These are phyloP conservation scores for Thamnidium elegans DNA, from an alignment of 192 early-diverging fungal genomes.

Conservation along the genomic window DNA sequence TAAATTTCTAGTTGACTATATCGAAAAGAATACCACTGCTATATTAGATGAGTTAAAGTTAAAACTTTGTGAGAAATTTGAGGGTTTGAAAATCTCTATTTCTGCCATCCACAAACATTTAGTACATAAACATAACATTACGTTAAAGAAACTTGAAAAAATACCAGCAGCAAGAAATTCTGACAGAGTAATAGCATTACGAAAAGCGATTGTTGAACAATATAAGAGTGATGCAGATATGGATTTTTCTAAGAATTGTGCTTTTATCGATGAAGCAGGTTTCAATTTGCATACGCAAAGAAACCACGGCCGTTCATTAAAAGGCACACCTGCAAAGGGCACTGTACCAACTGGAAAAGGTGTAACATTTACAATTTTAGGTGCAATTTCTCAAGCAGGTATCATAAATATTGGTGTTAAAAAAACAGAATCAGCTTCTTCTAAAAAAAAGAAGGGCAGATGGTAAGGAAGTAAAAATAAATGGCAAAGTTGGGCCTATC, in stretches of 20 bases:
- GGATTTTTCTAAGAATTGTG: constrained; percentile 21
- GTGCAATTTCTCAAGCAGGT: constrained; percentile 25
- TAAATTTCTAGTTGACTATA: background rate
- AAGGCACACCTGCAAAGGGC: constrained; percentile 23
- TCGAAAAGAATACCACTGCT: background rate
- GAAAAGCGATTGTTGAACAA: constrained; percentile 17
- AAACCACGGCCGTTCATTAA: constrained; percentile 21
- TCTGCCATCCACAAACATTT: constrained; percentile 26
- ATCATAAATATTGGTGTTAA: constrained; percentile 24
- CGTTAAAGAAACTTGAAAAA: constrained; percentile 30
- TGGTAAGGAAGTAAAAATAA: too few species aligned
- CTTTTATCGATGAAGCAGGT: constrained; percentile 36
- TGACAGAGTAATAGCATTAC: constrained; percentile 18
- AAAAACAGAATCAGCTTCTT: constrained; percentile 23
- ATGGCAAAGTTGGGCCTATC: too few species aligned
- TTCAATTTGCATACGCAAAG: constrained; percentile 34
- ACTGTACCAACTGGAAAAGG: constrained; percentile 27
- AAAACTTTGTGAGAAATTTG: constrained; percentile 13
- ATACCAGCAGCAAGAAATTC: constrained; percentile 27
- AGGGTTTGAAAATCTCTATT: constrained; percentile 21
- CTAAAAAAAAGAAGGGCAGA: constrained; percentile 27
- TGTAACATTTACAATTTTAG: constrained; percentile 29
- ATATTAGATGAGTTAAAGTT: constrained; percentile 1
- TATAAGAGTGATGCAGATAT: constrained; percentile 16
- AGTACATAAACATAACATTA: constrained; percentile 22